Evolutionary conservation across 345 rosid genomes (phyloP).

Genomic region (Erucastrum elatum): DNA sequence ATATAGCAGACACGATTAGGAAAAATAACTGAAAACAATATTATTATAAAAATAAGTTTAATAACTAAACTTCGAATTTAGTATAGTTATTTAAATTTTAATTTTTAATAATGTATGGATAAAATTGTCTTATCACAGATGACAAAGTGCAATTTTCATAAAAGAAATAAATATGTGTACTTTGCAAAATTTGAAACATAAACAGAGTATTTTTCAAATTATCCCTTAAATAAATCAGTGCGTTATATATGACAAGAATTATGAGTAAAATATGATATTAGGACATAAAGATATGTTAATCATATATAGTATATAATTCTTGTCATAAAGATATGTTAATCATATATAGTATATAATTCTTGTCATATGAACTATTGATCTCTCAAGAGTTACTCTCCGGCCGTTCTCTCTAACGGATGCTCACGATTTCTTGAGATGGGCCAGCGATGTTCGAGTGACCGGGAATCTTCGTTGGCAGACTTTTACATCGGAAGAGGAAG

Average conservation of each 20-base stretch:
- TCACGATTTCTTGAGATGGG: not conserved
- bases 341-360: not conserved
- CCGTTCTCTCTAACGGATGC: not conserved
- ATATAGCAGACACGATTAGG: no score
- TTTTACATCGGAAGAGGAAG: not conserved
- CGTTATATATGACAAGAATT: not conserved
- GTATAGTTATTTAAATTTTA: no score
- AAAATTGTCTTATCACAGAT: no score
- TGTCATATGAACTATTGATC: no score
- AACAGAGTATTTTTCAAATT: no score
- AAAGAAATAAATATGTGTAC: no score
- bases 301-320: not conserved
- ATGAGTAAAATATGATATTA: not conserved
- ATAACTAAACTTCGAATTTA: no score
- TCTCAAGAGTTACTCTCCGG: not conserved
- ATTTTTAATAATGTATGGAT: no score
- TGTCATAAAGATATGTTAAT: not conserved
- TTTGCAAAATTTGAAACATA: no score
- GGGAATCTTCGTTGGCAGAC: not conserved
- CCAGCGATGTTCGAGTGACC: not conserved
- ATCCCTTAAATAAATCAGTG: not conserved
- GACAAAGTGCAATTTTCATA: no score
- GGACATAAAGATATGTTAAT: not conserved
- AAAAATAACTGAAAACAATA: no score
- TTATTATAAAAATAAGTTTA: no score